Evolutionary conservation across 306 rosid genomes (phyloP), one percentile per base, ranked within the genome.

Genomic region (Astragalus glycyphyllos): DNA sequence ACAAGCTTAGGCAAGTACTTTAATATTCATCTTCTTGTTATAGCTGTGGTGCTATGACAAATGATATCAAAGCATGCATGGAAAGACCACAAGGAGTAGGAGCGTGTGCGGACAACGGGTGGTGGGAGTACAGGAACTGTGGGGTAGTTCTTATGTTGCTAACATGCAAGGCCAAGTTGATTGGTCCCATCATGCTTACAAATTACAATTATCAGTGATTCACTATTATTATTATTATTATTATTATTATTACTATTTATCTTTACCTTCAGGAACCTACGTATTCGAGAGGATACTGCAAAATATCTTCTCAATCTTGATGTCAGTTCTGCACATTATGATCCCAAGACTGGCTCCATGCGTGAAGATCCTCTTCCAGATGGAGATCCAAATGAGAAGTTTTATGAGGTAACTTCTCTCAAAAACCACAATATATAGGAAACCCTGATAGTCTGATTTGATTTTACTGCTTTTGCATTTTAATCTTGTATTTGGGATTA

Each of bases 91-190:
- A 69, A 3, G 59, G 5, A 60, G 69, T 72, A 31, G 77, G 77
- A 20, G 76, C 87, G 88, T 79, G 92, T 89, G 29, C 81, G 90
- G 1, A 86, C 92, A 15, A 86, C 92, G 1, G 87, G 88, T 73
- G 96, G 96, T 79, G 96, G 96, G 15, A 84, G 90, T 59, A 86
- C 92, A 1, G 90, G 92, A 79, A 86, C 88, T 79, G 77, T 72
- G 44, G 60, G 77, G 77, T 59, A 35, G 34, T 47, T 29, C 7
- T 47, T 16, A 6, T 71, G 49, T 34, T 46, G 6, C 8, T 59
- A 40, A 34, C 17, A 56, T 58, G 67, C 42, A 34, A 12, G 31
- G 29, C 40, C 14, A 16, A 46, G 47, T 58, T 34, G 26, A 46
- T 58, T 45, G 20, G 40, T 31, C 66, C 16, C 1, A 14, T 59